These are phyloP conservation scores for Mortierella sp. DNA, from an alignment of 371 early-diverging fungal genomes.

Conservation along the genomic window DNA sequence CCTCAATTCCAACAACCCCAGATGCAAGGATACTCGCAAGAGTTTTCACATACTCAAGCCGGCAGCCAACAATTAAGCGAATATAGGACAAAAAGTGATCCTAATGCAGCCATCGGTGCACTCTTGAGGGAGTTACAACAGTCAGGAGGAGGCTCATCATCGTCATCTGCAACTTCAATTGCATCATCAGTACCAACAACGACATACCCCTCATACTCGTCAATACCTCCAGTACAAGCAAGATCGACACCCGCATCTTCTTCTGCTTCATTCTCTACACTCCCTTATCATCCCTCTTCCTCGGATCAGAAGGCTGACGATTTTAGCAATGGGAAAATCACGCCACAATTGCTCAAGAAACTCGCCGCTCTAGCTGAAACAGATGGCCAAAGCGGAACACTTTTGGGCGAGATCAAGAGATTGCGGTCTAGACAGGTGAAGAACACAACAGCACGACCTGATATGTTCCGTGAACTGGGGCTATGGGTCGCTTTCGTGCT, in stretches of 20 bases:
- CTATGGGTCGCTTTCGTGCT: neutral
- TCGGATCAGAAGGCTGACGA: slow-evolving; percentile 16
- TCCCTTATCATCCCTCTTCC: neutral
- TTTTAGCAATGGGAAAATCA: slow-evolving; percentile 46
- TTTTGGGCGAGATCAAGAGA: slow-evolving; percentile 33
- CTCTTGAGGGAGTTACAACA: slow-evolving; percentile 29
- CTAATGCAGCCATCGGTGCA: slow-evolving; percentile 15
- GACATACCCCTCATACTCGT: neutral
- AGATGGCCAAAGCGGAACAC: slow-evolving; percentile 29
- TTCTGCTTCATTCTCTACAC: neutral
- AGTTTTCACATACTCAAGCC: neutral
- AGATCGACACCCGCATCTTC: neutral
- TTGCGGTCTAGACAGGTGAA: slow-evolving; percentile 32
- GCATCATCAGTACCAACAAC: neutral
- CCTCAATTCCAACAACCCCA: neutral
- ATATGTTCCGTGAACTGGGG: neutral
- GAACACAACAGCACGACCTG: neutral
- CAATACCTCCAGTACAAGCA: neutral
- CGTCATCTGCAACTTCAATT: neutral
- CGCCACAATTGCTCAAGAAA: slow-evolving; percentile 40
- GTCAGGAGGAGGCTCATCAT: slow-evolving; percentile 2
- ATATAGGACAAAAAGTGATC: neutral
- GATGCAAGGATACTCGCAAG: neutral
- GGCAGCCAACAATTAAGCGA: neutral
- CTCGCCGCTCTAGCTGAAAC: slow-evolving; percentile 40